Conservation (phyloP, 768 basidiomycete genomes). For the Tylopilus cervinicoccineus region DNA sequence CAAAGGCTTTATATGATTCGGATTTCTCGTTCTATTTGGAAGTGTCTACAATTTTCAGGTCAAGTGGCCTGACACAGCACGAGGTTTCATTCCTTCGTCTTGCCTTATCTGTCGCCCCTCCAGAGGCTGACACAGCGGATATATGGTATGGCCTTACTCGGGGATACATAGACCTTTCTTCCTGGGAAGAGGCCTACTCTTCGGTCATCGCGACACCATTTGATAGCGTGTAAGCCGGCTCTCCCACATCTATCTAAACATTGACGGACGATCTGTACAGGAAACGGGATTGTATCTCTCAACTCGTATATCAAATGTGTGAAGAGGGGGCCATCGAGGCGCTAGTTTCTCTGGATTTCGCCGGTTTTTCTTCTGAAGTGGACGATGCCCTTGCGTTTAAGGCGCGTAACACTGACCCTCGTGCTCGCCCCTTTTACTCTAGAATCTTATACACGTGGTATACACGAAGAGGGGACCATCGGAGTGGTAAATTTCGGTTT, state of each 20-base stretch:
- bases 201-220: constrained; percentile 71
- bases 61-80: constrained; percentile 47
- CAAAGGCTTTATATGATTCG: constrained; percentile 50
- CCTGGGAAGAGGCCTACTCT: constrained; percentile 87
- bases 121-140: constrained; percentile 52
- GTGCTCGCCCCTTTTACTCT: constrained; percentile 79
- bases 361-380: constrained; percentile 80
- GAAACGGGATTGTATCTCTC: constrained; percentile 75
- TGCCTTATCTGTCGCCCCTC: constrained; percentile 67
- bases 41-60: constrained; percentile 69
- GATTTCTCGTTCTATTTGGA: constrained; percentile 77
- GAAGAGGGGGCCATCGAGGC: constrained; percentile 78
- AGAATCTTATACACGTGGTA: constrained; percentile 95
- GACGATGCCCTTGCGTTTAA: constrained; percentile 89
- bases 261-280: constrained; percentile 38
- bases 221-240: constrained; percentile 65
- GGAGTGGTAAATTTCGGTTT: constrained; percentile 64
- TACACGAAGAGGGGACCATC: constrained; percentile 80
- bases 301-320: constrained; percentile 89
- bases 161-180: constrained; percentile 65
- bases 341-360: constrained; percentile 80
- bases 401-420: constrained; percentile 89
- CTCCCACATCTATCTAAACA: constrained; percentile 4
- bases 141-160: constrained; percentile 79
- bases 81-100: constrained; percentile 75